A percentile compares a stretch with the other conserved stretches of the same genome.
Evolutionary conservation across 176 grass and related monocot species (phyloP).

Genomic region (Phragmites australis): DNA sequence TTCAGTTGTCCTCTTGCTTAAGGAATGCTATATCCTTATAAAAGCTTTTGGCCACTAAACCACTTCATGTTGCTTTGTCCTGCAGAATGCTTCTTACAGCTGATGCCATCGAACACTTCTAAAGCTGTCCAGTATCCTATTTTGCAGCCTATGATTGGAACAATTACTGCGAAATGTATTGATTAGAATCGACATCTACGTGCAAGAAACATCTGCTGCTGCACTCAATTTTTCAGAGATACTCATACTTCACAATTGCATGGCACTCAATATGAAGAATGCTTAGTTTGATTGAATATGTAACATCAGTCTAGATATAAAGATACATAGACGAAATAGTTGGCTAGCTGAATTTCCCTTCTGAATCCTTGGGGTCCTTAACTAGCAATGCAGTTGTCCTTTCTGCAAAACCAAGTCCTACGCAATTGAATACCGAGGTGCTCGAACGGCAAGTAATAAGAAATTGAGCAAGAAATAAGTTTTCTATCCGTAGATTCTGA

Average conservation of each 20-base stretch:
- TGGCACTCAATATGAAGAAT: not conserved
- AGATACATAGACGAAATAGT: not conserved
- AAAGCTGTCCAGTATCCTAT: constrained; percentile 74
- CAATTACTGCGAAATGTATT: not conserved
- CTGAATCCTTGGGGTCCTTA: constrained; percentile 35
- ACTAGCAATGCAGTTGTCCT: constrained; percentile 57
- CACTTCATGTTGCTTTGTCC: not conserved
- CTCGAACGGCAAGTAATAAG: constrained; percentile 43
- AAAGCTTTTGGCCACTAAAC: not conserved
- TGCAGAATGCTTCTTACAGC: constrained; percentile 92
- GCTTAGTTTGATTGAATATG: not conserved
- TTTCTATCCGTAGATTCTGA: constrained; percentile 19
- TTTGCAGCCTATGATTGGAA: not conserved
- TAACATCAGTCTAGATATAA: not conserved
- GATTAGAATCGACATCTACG: too few species aligned
- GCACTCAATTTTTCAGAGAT: not conserved
- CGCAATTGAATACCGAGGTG: constrained; percentile 58
- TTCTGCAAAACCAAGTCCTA: constrained; percentile 73
- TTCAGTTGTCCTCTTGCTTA: not conserved
- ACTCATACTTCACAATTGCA: not conserved
- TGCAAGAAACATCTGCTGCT: not conserved
- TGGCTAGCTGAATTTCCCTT: not conserved
- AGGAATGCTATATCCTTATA: not conserved
- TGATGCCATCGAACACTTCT: constrained; percentile 61
- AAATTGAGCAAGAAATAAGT: constrained; percentile 44